Evolutionary conservation across 2,329 filamentous ascomycete species (phyloP).

Genomic region (Pseudonectria foliicola): DNA sequence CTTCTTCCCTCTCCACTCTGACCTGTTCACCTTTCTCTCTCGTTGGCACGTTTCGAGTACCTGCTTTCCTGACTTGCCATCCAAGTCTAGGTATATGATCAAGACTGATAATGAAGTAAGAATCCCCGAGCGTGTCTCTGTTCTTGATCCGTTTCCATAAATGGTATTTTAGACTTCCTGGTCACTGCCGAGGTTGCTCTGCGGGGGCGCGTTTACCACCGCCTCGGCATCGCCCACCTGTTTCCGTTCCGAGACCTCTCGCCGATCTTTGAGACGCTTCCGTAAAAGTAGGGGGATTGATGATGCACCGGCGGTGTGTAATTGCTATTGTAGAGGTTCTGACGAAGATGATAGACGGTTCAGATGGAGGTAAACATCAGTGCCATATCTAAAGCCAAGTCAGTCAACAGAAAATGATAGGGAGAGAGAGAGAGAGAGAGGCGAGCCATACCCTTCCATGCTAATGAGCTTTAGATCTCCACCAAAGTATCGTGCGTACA

Average conservation of each 20-base stretch:
- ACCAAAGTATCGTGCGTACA: slow-evolving; percentile 96
- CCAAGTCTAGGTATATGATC: not conserved
- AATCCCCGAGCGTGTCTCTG: not conserved
- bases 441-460: slow-evolving; percentile 82
- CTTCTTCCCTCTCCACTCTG: too few species aligned
- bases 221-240: slow-evolving; percentile 86
- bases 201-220: slow-evolving; percentile 54
- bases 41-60: too few species aligned
- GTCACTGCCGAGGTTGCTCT: slow-evolving; percentile 20
- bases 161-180: slow-evolving; percentile 21
- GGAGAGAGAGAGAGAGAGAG: slow-evolving; percentile 4
- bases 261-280: slow-evolving; percentile 56
- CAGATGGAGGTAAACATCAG: slow-evolving; percentile 95
- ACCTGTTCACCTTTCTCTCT: too few species aligned
- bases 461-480: slow-evolving; percentile 96
- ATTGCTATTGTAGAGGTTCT: slow-evolving; percentile 91
- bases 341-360: slow-evolving; percentile 93
- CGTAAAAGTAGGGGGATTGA: slow-evolving; percentile 37
- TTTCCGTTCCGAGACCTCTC: slow-evolving; percentile 77
- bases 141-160: not conserved
- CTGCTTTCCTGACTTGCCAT: too few species aligned
- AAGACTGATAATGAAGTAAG: not conserved
- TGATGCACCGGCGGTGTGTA: slow-evolving; percentile 42
- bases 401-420: slow-evolving; percentile 8
- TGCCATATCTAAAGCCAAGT: slow-evolving; percentile 66